These are phyloP conservation scores for Acacia melanoxylon DNA, from an alignment of 306 rosid genomes.

Conservation along the genomic window DNA sequence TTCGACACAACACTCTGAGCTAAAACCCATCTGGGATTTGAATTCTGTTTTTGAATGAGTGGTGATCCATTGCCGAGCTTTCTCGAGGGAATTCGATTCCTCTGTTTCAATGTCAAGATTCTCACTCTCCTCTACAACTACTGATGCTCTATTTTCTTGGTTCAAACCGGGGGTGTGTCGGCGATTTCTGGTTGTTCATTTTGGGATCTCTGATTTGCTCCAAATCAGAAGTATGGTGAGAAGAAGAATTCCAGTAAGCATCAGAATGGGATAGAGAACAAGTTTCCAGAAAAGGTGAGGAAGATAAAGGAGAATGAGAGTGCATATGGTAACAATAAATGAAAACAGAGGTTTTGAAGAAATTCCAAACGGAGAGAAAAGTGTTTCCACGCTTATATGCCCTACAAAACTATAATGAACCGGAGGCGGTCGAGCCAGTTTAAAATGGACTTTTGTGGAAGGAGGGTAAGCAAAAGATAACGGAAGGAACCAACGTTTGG, in stretches of 20 bases:
- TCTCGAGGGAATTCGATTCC: conserved; percentile 29
- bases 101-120: conserved; percentile 22
- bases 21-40: conserved; percentile 39
- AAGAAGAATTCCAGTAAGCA: conserved; percentile 52
- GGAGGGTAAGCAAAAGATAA: too few relatives aligned
- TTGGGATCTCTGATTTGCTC: conserved; percentile 59
- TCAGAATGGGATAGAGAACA: conserved; percentile 57
- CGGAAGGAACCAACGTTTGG: too few relatives aligned
- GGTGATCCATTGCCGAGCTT: conserved; percentile 29
- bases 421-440: too few relatives aligned
- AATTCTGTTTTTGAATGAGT: conserved; percentile 32
- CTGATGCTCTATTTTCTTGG: conserved; percentile 28
- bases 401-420: too few relatives aligned
- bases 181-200: neutral
- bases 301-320: too few relatives aligned
- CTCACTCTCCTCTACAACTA: neutral
- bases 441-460: too few relatives aligned
- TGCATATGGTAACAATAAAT: too few relatives aligned
- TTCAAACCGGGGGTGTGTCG: neutral
- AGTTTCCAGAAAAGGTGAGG: conserved; percentile 51
- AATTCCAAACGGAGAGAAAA: too few relatives aligned
- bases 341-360: too few relatives aligned
- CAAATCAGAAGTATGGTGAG: conserved; percentile 66
- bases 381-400: too few relatives aligned
- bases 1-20: conserved; percentile 54